phyloP scores from a whole-genome alignment of 306 rosid genomes.

The Ceratonia siliqua region DNA sequence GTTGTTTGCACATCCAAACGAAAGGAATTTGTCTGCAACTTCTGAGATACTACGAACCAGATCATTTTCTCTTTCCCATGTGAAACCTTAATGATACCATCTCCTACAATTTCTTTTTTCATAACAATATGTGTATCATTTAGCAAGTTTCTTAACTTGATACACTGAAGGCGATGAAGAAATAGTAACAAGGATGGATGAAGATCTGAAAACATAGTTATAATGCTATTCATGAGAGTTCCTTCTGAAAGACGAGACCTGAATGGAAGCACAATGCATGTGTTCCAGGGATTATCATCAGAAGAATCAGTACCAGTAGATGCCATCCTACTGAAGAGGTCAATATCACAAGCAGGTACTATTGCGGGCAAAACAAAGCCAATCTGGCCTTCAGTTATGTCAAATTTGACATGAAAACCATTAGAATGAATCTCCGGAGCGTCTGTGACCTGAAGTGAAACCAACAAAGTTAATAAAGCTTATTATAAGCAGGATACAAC shows the following conservation, averaged over 20 bases:
- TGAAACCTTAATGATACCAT: conserved; percentile 78
- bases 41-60: conserved; percentile 85
- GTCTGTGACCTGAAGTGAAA: conserved; percentile 76
- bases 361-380: conserved; percentile 93
- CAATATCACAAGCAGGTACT: conserved; percentile 70
- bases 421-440: conserved; percentile 98
- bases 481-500: background rate
- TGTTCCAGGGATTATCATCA: conserved; percentile 64
- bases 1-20: conserved; percentile 69
- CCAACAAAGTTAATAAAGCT: conserved; percentile 31
- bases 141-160: conserved; percentile 69
- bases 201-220: conserved; percentile 85
- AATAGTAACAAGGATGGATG: conserved; percentile 91
- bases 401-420: conserved; percentile 96
- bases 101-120: conserved; percentile 77
- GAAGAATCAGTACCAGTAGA: conserved; percentile 49
- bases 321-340: conserved; percentile 58
- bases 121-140: conserved; percentile 69
- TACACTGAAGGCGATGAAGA: conserved; percentile 91
- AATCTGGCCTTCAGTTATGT: conserved; percentile 89
- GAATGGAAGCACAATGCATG: conserved; percentile 94
- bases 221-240: conserved; percentile 55
- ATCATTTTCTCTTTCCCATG: conserved; percentile 80
- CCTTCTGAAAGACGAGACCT: conserved; percentile 63
- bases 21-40: conserved; percentile 58